A percentile compares a stretch with the other conserved stretches of the same genome.
Evolutionary conservation across 768 basidiomycete species (phyloP).

Genomic region (Leucogyrophana mollusca): DNA sequence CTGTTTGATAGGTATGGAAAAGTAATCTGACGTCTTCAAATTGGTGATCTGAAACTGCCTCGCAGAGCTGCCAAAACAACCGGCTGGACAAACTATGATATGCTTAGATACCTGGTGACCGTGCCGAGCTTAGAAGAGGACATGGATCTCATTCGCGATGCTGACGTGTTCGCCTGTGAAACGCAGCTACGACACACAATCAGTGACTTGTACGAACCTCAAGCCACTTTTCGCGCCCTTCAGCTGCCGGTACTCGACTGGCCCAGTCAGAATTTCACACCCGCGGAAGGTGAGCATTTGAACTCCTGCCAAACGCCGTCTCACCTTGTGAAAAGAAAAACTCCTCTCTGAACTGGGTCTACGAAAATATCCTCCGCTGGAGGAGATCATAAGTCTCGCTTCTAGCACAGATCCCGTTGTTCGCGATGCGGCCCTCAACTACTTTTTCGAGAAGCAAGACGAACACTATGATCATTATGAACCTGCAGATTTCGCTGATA

Average conservation of each 20-base stretch:
- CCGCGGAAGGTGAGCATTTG: slow-evolving; percentile 26
- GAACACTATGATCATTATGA: slow-evolving; percentile 57
- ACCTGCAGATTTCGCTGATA: slow-evolving; percentile 44
- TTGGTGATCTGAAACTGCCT: slow-evolving; percentile 1
- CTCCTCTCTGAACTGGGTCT: slow-evolving; percentile 69
- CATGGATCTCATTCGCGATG: not conserved
- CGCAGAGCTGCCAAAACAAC: slow-evolving; percentile 77
- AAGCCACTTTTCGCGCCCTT: slow-evolving; percentile 61
- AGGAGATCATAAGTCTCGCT: slow-evolving; percentile 55
- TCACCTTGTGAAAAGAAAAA: slow-evolving; percentile 58
- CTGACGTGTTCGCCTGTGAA: slow-evolving; percentile 6
- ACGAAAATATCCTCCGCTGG: slow-evolving; percentile 60
- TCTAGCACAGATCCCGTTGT: slow-evolving; percentile 44
- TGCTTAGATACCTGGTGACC: slow-evolving; percentile 80
- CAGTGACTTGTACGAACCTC: slow-evolving; percentile 80
- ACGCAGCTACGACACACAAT: slow-evolving; percentile 4
- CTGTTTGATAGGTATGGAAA: slow-evolving; percentile 76
- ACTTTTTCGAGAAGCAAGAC: slow-evolving; percentile 69
- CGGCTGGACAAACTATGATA: slow-evolving; percentile 77
- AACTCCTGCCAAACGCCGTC: slow-evolving; percentile 64
- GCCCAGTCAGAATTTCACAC: slow-evolving; percentile 22
- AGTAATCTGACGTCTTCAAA: not conserved
- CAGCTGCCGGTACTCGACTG: slow-evolving; percentile 85
- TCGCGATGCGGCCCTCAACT: slow-evolving; percentile 63
- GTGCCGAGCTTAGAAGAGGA: slow-evolving; percentile 38